A percentile compares a stretch with the other conserved stretches of the same genome.
Conservation (phyloP, 73 alveolate genomes). For the Symbiodinium pilosum region DNA sequence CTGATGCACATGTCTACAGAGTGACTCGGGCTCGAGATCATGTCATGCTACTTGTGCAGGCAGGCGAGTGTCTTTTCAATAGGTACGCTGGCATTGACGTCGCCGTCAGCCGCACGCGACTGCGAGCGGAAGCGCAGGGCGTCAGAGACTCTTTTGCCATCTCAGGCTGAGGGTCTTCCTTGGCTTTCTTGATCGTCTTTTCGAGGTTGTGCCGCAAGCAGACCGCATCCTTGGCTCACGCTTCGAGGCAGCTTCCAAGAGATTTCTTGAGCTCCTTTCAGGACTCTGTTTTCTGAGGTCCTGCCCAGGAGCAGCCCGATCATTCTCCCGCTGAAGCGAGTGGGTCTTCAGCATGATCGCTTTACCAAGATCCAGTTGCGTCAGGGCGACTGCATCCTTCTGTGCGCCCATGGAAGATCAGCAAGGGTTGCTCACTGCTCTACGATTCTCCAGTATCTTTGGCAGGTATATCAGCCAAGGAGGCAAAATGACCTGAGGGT, state of each 20-base stretch:
- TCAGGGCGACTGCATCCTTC: conserved; percentile 77
- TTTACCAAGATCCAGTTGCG: conserved; percentile 94
- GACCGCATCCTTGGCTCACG: conserved; percentile 86
- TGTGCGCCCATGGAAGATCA: conserved; percentile 12
- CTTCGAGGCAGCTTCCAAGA: neutral
- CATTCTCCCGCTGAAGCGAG: conserved; percentile 94
- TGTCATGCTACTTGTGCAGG: neutral
- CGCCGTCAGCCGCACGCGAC: conserved; percentile 90
- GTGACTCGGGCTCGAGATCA: neutral
- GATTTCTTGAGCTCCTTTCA: neutral
- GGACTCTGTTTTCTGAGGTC: neutral
- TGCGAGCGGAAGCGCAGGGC: conserved; percentile 78
- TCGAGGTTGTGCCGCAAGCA: conserved; percentile 74
- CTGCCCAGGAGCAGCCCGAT: conserved; percentile 94
- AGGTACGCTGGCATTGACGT: conserved; percentile 92
- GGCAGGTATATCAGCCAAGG: conserved; percentile 87
- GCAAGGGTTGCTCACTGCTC: too few relatives aligned
- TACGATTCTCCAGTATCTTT: neutral
- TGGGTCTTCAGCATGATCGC: conserved; percentile 88
- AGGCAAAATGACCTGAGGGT: conserved; percentile 84
- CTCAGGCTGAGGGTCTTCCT: too few relatives aligned
- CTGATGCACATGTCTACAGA: conserved; percentile 82
- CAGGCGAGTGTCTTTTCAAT: neutral
- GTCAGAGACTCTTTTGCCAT: too few relatives aligned
- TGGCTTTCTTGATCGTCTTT: neutral